Evolutionary conservation across 1,284 basidiomycete genomes (phyloP).

Genomic region (Marasmius fiardii): DNA sequence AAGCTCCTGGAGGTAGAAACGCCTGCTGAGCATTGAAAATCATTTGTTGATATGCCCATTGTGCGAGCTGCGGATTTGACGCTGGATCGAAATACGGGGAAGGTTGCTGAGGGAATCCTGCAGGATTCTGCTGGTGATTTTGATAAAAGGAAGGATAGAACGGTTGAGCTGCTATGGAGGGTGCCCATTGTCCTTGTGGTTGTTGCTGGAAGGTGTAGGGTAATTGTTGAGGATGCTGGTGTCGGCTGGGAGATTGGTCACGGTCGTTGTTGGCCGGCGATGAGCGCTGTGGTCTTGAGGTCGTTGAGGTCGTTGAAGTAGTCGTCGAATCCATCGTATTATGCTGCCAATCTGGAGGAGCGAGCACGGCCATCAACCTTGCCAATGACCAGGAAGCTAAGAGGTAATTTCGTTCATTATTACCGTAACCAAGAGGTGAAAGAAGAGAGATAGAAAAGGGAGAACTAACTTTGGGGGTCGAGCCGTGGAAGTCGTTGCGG

Average conservation of each 20-base stretch:
- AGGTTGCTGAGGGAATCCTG: constrained; percentile 43
- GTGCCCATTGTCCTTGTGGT: constrained; percentile 59
- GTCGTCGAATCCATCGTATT: constrained; percentile 52
- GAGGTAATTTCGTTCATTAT: not conserved
- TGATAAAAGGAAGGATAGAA: constrained; percentile 75
- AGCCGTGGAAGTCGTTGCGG: constrained; percentile 5
- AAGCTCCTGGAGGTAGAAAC: constrained; percentile 36
- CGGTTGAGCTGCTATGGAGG: constrained; percentile 55
- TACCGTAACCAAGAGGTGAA: not conserved
- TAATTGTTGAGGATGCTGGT: constrained; percentile 24
- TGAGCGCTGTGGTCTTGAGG: constrained; percentile 47
- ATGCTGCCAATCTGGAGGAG: constrained; percentile 63
- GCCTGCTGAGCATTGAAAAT: constrained; percentile 70
- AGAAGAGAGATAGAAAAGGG: not conserved
- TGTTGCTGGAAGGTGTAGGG: constrained; percentile 47
- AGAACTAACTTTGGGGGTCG: not conserved
- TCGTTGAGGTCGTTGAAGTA: constrained; percentile 18
- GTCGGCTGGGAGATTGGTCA: constrained; percentile 29
- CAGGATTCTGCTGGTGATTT: constrained; percentile 53
- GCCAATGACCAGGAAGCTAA: not conserved
- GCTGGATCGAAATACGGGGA: constrained; percentile 63
- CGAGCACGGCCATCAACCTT: constrained; percentile 73
- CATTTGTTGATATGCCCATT: constrained; percentile 88
- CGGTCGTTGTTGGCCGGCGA: constrained; percentile 50
- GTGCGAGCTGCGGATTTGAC: constrained; percentile 71